Evolutionary conservation across 2,329 filamentous ascomycete genomes (phyloP), one percentile per base, ranked within the genome.

Genomic region (Periconia sp.): DNA sequence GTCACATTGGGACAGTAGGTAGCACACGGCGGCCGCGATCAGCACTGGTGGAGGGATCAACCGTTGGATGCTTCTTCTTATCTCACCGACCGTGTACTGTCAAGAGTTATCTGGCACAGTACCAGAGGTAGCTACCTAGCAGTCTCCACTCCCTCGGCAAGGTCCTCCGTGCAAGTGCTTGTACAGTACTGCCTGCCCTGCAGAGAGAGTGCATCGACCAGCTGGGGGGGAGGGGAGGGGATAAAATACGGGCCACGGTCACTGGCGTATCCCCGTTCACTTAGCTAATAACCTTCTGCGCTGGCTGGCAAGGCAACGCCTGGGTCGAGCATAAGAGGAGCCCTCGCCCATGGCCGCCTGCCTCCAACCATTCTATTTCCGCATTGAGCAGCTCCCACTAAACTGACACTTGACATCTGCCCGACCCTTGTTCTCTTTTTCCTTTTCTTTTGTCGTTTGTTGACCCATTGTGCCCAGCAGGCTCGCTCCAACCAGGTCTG

Each of bases 91-190:
- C 44, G 23, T 27, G 53, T 49, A 33, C 20, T 49, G 37, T 47
- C 50, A 33, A 48, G 44, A 45, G 57, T 18, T 37, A 37, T 37
- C 15, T 37, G 33, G 11, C 33, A 37, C 11, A 56, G 65, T 45
- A 54, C 60, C 52, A 56, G 57, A 63, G 45, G 54, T 62, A 62
- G n/a, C n/a, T n/a, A n/a, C n/a, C n/a, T n/a, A n/a, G n/a, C n/a
- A n/a, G 64, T 53, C 57, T 23, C 60, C 50, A 55, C 57, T 48
- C 47, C 47, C 44, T 62, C 66, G 65, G 65, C 65, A 67, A 57
- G 55, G 37, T 55, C 52, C 50, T 55, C 63, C 61, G 66, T 59
- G 52, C 56, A 54, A 46, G 37, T 20, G 27, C 46, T 52, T 62
- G 57, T 52, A 61, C 33, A 11, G 23, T 11, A 37, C 33, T 5